A percentile compares a stretch with the other conserved stretches of the same genome.
Conservation (phyloP, 371 early-diverging fungal species). For the Mucor lusitanicus region DNA sequence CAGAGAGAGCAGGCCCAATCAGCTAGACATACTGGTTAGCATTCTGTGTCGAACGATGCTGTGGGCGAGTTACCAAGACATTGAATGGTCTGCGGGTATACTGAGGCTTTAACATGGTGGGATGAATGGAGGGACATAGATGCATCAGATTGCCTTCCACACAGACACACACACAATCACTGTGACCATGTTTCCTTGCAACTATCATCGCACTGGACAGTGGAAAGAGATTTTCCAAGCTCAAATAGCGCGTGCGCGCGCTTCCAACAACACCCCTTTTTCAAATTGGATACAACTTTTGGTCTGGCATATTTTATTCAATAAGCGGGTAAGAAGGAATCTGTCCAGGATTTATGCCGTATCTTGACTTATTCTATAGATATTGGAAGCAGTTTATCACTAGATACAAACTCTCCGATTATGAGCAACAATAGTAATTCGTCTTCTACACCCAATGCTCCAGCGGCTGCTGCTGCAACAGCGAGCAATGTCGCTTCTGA, state of each 20-base stretch:
- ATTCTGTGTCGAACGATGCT: not conserved
- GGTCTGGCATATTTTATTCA: not conserved
- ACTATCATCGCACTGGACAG: no score
- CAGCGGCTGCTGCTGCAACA: not conserved
- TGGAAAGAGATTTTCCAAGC: not conserved
- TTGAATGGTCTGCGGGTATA: constrained; percentile 36
- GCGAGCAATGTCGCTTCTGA: constrained; percentile 13
- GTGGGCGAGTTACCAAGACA: constrained; percentile 25
- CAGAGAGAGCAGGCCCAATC: constrained; percentile 33
- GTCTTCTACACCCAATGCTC: not conserved
- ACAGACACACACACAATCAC: not conserved
- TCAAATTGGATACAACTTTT: not conserved
- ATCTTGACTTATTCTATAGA: no score
- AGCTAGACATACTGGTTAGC: constrained; percentile 17
- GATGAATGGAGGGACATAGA: not conserved
- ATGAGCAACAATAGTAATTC: not conserved
- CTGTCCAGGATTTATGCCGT: no score
- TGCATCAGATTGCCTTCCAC: not conserved
- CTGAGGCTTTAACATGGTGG: constrained; percentile 30
- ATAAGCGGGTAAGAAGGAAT: not conserved
- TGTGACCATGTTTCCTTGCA: not conserved
- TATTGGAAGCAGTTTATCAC: not conserved
- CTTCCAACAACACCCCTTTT: not conserved
- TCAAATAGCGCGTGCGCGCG: not conserved
- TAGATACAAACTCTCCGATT: not conserved